These are phyloP conservation scores for Schizothecium vesticola DNA, from an alignment of 495 filamentous ascomycete species.

Conservation along the genomic window DNA sequence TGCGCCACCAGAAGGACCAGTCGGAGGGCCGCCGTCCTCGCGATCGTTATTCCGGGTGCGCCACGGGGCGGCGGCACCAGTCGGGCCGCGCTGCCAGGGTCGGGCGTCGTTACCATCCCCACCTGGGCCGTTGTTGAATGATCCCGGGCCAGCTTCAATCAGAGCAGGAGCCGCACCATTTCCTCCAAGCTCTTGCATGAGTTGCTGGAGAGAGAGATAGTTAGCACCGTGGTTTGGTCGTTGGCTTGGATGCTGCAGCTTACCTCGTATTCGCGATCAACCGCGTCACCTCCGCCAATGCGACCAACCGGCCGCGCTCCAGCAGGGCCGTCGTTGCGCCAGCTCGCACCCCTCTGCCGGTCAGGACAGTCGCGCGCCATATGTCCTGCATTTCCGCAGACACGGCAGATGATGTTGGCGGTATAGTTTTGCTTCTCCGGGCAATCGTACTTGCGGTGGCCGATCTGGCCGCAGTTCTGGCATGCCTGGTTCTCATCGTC, in stretches of 20 bases:
- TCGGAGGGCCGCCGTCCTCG: constrained; percentile 32
- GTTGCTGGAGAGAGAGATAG: constrained; percentile 57
- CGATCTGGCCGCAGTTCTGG: constrained; percentile 99
- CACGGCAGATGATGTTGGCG: constrained; percentile 97
- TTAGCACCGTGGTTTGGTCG: constrained; percentile 29
- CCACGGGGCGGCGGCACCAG: constrained; percentile 84
- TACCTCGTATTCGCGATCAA: constrained; percentile 93
- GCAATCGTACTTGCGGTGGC: constrained; percentile 98
- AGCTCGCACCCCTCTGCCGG: constrained; percentile 80
- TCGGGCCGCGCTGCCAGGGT: constrained; percentile 89
- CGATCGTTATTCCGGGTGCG: constrained; percentile 41
- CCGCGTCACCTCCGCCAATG: constrained; percentile 69
- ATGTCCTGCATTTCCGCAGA: constrained; percentile 64
- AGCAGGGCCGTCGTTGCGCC: constrained; percentile 68
- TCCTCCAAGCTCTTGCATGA: constrained; percentile 90
- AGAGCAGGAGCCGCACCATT: constrained; percentile 64
- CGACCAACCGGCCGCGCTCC: constrained; percentile 49
- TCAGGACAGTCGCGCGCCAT: constrained; percentile 68
- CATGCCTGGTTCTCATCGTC: constrained; percentile 99
- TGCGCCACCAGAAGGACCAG: constrained; percentile 32
- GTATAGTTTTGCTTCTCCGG: constrained; percentile 97
- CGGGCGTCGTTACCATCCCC: constrained; percentile 52
- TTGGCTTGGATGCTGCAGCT: constrained; percentile 24
- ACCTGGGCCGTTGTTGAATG: constrained; percentile 37
- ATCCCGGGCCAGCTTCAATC: constrained; percentile 80